Percentiles rank a stretch among this genome's conserved stretches.
These are phyloP conservation scores for Neonothopanus nambi DNA, from an alignment of 1,284 basidiomycete species.

Conservation along the genomic window DNA sequence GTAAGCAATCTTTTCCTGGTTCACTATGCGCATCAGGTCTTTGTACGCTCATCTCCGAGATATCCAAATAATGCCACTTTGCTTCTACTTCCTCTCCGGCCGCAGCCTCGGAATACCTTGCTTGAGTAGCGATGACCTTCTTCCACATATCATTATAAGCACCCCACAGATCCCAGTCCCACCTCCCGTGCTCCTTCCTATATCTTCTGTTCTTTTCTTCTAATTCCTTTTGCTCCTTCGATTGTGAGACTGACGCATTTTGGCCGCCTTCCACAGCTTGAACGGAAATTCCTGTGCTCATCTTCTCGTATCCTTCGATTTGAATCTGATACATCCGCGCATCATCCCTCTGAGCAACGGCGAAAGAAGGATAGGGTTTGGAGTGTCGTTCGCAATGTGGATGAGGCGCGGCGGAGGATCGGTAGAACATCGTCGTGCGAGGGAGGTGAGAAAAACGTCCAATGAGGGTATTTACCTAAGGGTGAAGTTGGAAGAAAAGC, in stretches of 20 bases:
- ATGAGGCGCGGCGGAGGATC: constrained; percentile 10
- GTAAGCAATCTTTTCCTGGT: constrained; percentile 12
- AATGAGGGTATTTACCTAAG: neutral
- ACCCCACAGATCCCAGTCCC: constrained; percentile 13
- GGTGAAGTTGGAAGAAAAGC: too few species aligned
- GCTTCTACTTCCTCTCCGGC: neutral
- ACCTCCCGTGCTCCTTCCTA: neutral
- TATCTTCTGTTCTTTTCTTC: too few species aligned
- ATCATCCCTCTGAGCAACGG: too few species aligned
- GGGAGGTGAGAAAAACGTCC: constrained; percentile 3
- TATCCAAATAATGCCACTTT: constrained; percentile 13
- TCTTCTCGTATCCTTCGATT: too few species aligned
- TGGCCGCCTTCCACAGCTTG: too few species aligned
- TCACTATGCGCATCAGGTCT: constrained; percentile 10
- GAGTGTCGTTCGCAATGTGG: constrained; percentile 1
- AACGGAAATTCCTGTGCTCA: too few species aligned
- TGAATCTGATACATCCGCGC: too few species aligned
- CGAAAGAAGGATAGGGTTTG: too few species aligned
- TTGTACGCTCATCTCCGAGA: constrained; percentile 10
- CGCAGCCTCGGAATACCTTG: neutral
- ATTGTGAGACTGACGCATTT: too few species aligned
- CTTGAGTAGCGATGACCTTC: neutral
- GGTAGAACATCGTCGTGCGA: constrained; percentile 10
- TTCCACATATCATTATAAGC: constrained; percentile 4
- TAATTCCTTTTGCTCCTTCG: too few species aligned